Evolutionary conservation across 176 grass and related monocot species (phyloP).

Genomic region (Chloris gayana): DNA sequence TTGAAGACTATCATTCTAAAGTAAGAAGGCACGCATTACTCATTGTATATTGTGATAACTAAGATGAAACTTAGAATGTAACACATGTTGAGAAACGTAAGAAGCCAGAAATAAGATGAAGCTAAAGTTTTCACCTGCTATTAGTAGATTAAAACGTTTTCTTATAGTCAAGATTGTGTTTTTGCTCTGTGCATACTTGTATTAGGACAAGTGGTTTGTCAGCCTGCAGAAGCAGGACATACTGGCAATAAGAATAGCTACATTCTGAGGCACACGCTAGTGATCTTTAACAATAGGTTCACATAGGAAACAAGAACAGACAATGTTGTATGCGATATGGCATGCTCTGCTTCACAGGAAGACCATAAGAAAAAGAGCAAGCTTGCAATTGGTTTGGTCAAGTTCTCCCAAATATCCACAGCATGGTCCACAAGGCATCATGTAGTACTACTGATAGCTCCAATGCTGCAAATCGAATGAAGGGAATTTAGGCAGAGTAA

Average conservation of each 20-base stretch:
- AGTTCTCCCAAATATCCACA: constrained; percentile 8
- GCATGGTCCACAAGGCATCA: not conserved
- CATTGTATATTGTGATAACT: not conserved
- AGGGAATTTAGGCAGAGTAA: not conserved
- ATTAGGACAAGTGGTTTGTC: not conserved
- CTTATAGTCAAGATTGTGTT: not conserved
- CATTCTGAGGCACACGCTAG: too few relatives aligned
- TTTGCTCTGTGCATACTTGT: not conserved
- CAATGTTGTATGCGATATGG: not conserved
- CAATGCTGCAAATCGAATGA: not conserved
- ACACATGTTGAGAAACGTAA: not conserved
- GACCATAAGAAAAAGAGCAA: not conserved
- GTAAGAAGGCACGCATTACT: not conserved
- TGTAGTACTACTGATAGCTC: not conserved
- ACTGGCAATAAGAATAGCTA: not conserved
- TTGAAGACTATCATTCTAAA: not conserved
- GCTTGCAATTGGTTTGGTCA: not conserved
- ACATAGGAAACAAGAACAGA: not conserved
- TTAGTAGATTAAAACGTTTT: not conserved
- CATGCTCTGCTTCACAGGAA: not conserved
- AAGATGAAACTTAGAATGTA: not conserved
- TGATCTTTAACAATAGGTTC: not conserved
- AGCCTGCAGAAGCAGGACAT: not conserved
- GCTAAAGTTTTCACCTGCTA: not conserved
- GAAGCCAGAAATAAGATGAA: not conserved